Evolutionary conservation across 805 yeast genomes (phyloP), one percentile per base, ranked within the genome.

Genomic region (Wickerhamiella lipophila): DNA sequence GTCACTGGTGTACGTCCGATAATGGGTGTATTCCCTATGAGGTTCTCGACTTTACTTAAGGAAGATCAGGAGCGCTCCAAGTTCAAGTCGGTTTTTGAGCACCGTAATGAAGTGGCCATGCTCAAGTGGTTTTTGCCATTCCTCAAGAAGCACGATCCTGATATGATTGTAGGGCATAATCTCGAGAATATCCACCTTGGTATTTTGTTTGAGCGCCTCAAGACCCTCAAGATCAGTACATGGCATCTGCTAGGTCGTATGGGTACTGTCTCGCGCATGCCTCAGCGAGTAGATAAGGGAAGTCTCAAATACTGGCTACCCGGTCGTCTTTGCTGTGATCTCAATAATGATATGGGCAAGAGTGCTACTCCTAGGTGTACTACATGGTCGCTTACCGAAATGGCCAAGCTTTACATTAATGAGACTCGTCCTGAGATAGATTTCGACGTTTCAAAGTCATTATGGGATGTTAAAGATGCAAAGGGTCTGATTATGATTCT

Each of bases 291-390:
- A 26, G 43, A 47, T 30, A 23, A 49, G 42, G 72, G 76, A 55
- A 72, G 74, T 36, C 71, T 84, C 15, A 70, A 82, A 46, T 87
- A 84, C 49, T 73, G 85, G 18, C 74, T 81, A 59, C 77, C 87
- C 34, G 98, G 98, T 32, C 74, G 98, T 57, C 72, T 92, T 49
- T 59, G 89, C 42, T 85, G 96, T 72, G 98, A 92, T 65, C 78
- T 92, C 60, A 86, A 89, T 46, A 92, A 92, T 64, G 95, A 86
- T 59, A 76, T 88, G 78, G 98, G 97, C 44, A 92, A 83, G 62
- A 88, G 96, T 0, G 69, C 89, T 53, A 86, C 96, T 3, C 70
- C 81, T 3, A 86, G 87, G 62, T 92, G 97, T 67, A 94, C 86
- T 64, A 83, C 89, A 15, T 92, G 95, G 96, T 94, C 85, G 51